Percentiles rank a stretch among this genome's conserved stretches.
phyloP scores from a whole-genome alignment of 345 rosid genomes.

The Balakata baccata region DNA sequence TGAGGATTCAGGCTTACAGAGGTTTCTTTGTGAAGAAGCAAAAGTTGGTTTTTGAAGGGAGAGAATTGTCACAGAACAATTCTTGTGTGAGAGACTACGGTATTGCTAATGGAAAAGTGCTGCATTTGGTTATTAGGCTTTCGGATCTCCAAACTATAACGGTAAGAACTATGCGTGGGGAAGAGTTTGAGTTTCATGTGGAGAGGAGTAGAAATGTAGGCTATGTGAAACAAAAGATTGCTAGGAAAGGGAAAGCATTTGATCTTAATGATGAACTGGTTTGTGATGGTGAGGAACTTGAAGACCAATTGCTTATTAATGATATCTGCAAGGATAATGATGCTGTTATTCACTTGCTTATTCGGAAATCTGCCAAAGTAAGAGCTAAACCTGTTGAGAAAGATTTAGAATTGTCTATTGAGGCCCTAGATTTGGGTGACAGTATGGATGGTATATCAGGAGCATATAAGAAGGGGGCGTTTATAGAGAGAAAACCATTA shows the following conservation, averaged over 20 bases:
- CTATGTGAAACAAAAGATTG: slow-evolving; percentile 71
- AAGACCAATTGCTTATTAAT: slow-evolving; percentile 66
- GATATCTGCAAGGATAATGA: slow-evolving; percentile 56
- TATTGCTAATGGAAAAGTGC: slow-evolving; percentile 52
- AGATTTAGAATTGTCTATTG: slow-evolving; percentile 53
- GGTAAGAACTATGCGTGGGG: slow-evolving; percentile 57
- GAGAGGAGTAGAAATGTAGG: slow-evolving; percentile 65
- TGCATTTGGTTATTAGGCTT: slow-evolving; percentile 65
- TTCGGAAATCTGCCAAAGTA: slow-evolving; percentile 55
- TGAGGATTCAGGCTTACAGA: slow-evolving; percentile 63
- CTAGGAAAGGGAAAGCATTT: slow-evolving; percentile 42
- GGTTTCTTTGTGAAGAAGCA: slow-evolving; percentile 65
- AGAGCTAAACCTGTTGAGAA: slow-evolving; percentile 48
- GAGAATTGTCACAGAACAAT: slow-evolving; percentile 54
- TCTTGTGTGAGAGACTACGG: slow-evolving; percentile 52
- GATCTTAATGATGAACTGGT: slow-evolving; percentile 54
- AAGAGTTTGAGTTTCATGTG: slow-evolving; percentile 56
- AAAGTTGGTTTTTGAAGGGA: slow-evolving; percentile 59
- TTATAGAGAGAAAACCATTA: slow-evolving; percentile 23
- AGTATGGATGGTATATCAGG: slow-evolving; percentile 19
- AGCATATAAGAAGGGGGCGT: slow-evolving; percentile 23
- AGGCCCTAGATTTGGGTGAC: slow-evolving; percentile 33
- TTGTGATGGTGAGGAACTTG: slow-evolving; percentile 72
- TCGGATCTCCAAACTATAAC: slow-evolving; percentile 66
- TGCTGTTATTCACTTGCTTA: slow-evolving; percentile 55